A percentile compares a stretch with the other conserved stretches of the same genome.
Evolutionary conservation across 768 basidiomycete genomes (phyloP).

Genomic region (Suillus occidentalis): DNA sequence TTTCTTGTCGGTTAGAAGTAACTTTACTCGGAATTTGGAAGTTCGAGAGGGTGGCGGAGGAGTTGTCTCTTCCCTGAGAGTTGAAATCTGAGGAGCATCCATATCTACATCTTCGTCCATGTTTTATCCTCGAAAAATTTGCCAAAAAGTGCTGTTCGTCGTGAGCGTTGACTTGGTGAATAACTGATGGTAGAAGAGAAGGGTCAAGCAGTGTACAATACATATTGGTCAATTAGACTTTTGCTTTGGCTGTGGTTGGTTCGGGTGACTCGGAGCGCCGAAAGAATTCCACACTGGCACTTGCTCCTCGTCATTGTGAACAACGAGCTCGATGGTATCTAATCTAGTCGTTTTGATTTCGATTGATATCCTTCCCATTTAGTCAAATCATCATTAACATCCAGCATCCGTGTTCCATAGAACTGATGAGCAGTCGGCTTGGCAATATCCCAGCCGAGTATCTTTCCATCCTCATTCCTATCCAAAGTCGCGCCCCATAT

Average conservation of each 20-base stretch:
- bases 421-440: conserved; percentile 65
- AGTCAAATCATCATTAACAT: conserved; percentile 52
- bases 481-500: conserved; percentile 60
- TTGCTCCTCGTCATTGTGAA: background rate
- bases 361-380: conserved; percentile 71
- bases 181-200: background rate
- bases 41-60: conserved; percentile 59
- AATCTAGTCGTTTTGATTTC: conserved; percentile 38
- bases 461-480: conserved; percentile 49
- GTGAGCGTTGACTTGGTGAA: background rate
- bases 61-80: conserved; percentile 68
- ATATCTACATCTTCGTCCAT: conserved; percentile 54
- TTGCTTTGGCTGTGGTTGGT: background rate
- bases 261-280: background rate
- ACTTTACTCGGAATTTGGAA: conserved; percentile 49
- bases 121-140: background rate
- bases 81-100: conserved; percentile 84
- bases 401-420: conserved; percentile 61
- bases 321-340: background rate
- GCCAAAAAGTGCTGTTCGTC: background rate
- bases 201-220: background rate
- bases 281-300: background rate
- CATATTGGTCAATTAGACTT: background rate
- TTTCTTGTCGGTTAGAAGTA: conserved; percentile 47
- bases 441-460: conserved; percentile 52